Evolutionary conservation across 495 filamentous ascomycete species (phyloP).

Genomic region (Cenococcum geophilum): DNA sequence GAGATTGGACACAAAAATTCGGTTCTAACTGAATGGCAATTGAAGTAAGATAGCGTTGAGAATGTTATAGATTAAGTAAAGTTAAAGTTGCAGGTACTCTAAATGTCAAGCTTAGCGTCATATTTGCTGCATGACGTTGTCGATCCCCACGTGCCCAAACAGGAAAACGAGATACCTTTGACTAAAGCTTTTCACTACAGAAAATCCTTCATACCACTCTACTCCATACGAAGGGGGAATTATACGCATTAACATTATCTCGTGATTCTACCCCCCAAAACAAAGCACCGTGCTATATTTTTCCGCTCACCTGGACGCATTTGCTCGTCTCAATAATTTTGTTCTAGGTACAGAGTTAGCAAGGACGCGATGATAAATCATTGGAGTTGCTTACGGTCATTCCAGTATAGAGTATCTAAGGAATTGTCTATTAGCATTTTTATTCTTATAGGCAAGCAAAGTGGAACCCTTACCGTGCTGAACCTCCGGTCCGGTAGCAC

Average conservation of each 20-base stretch:
- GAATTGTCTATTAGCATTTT: background rate
- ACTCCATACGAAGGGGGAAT: too few species aligned
- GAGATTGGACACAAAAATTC: background rate
- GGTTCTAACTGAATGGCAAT: background rate
- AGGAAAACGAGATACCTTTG: too few species aligned
- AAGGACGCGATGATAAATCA: background rate
- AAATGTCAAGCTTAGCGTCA: background rate
- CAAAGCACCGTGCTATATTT: too few species aligned
- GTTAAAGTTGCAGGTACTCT: background rate
- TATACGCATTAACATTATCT: too few species aligned
- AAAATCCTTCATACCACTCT: too few species aligned
- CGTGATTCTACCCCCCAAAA: too few species aligned
- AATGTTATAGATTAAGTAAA: background rate
- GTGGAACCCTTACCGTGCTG: conserved; percentile 45
- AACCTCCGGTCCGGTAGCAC: conserved; percentile 55
- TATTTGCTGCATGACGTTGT: background rate
- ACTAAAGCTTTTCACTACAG: too few species aligned
- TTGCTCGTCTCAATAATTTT: background rate
- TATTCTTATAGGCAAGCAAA: background rate
- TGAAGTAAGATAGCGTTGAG: background rate
- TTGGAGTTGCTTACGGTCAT: conserved; percentile 18
- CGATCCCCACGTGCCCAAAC: background rate
- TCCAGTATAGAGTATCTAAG: conserved; percentile 29
- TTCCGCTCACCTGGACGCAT: too few species aligned
- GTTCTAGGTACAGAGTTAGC: background rate